Percentiles rank a stretch among this genome's conserved stretches.
These are phyloP conservation scores for Aspergillus heteromorphus DNA, from an alignment of 495 filamentous ascomycete species.

Conservation along the genomic window DNA sequence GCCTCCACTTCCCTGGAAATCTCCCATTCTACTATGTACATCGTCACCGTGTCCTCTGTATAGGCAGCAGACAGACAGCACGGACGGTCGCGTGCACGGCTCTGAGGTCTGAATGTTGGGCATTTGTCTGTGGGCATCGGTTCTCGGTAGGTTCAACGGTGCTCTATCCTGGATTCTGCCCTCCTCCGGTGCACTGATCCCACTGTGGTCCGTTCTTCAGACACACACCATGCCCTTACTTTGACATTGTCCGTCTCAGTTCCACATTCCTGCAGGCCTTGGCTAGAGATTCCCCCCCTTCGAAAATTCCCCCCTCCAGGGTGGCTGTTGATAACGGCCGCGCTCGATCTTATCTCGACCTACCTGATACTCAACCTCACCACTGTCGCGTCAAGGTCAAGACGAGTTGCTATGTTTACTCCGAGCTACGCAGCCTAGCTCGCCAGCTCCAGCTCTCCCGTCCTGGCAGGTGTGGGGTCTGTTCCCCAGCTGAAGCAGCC, in stretches of 20 bases:
- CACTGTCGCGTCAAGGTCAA: too few relatives aligned
- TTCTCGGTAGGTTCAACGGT: background rate
- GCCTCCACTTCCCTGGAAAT: too few relatives aligned
- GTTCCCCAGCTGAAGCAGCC: constrained; percentile 1
- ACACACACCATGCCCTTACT: constrained; percentile 10
- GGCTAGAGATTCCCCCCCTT: constrained; percentile 1
- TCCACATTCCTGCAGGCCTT: constrained; percentile 6
- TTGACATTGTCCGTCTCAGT: background rate
- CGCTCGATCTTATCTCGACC: background rate
- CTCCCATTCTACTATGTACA: too few relatives aligned
- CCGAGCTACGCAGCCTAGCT: background rate
- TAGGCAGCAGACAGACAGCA: background rate
- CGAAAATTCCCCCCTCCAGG: background rate
- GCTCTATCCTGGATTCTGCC: background rate
- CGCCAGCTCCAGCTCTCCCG: background rate
- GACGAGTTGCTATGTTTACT: too few relatives aligned
- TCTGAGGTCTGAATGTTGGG: background rate
- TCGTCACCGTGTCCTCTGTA: too few relatives aligned
- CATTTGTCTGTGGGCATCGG: background rate
- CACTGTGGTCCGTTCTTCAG: constrained; percentile 4
- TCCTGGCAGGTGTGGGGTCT: constrained; percentile 5
- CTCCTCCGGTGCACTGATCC: background rate
- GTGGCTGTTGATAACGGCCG: background rate
- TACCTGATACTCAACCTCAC: background rate
- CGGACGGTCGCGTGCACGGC: background rate